Evolutionary conservation across 2,329 filamentous ascomycete species (phyloP), one percentile per base, ranked within the genome.

Genomic region (Blastomyces percursus): DNA sequence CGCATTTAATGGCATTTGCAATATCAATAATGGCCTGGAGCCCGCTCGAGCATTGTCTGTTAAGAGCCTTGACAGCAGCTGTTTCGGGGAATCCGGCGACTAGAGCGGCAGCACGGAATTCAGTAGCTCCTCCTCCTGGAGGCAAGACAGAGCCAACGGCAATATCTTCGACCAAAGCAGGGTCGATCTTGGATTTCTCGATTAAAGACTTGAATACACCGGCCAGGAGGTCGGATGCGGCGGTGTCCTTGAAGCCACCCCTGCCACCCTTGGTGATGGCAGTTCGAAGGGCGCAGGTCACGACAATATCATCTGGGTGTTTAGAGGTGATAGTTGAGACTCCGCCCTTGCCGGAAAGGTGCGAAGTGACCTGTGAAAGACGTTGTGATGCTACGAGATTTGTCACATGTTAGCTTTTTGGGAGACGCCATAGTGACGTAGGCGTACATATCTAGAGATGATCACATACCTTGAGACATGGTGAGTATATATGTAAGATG

Each of bases 231-330:
- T 97, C 93, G 50, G 91, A 84, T 7, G 89, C 90, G 62, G 85
- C 82, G 9, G 94, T 97, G 78, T 97, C 94, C 81, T 97, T 97
- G 83, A 99, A 94, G 59, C 86, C 88, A 69, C 94, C 94, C 78
- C 91, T 92, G 71, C 92, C 91, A 69, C 91, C 93, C 77, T 91
- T 95, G 68, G 91, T 96, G 77, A 97, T 86, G 71, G 94, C 85
- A 19, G 91, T 96, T 71, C 94, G 91, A 72, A 96, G 89, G 69
- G 89, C 90, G 68, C 89, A 90, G 66, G 94, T 97, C 66, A 99
- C 86, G 71, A 99, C 94, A 68, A 97, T 85, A 74, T 87, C 84
- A 75, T 86, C 82, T 57, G 83, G 80, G 66, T 81, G 78, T 73
- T 86, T 77, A 60, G 75, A 72, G 57, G 71, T 72, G 67, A 77